A percentile compares a stretch with the other conserved stretches of the same genome.
Conservation (phyloP, 1,284 basidiomycete species). For the Pseudozyma flocculosa region DNA sequence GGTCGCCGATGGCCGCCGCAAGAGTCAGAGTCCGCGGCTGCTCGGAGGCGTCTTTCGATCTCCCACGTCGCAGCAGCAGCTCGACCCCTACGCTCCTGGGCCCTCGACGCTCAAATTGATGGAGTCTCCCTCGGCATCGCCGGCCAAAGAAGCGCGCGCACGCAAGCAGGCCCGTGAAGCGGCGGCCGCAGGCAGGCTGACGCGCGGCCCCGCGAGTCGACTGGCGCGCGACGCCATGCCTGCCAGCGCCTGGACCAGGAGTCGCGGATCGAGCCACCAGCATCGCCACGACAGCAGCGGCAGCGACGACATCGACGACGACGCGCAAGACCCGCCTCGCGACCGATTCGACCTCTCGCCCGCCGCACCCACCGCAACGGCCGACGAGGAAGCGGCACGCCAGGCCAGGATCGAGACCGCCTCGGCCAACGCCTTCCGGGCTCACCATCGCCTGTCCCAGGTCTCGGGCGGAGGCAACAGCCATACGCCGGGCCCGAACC, state of each 20-base stretch:
- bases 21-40: constrained; percentile 1
- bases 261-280: constrained; percentile 1
- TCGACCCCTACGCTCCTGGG: not conserved
- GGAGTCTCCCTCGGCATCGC: not conserved
- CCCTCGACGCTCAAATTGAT: not conserved
- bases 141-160: constrained; percentile 2
- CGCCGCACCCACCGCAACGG: not conserved
- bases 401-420: not conserved
- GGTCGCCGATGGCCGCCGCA: not conserved
- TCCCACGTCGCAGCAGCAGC: not conserved
- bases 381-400: not conserved
- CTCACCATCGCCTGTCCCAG: not conserved
- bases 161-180: constrained; percentile 1
- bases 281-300: constrained; percentile 2
- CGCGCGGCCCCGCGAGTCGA: not conserved
- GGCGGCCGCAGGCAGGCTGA: not conserved
- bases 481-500: not conserved
- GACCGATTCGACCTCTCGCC: constrained; percentile 1
- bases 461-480: not conserved
- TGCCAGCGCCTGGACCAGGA: not conserved
- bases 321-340: not conserved
- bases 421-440: not conserved
- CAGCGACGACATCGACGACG: constrained; percentile 1
- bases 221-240: not conserved
- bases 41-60: not conserved